Evolutionary conservation across 106 monocot genomes (phyloP).

Genomic region (Gastrodia elata): DNA sequence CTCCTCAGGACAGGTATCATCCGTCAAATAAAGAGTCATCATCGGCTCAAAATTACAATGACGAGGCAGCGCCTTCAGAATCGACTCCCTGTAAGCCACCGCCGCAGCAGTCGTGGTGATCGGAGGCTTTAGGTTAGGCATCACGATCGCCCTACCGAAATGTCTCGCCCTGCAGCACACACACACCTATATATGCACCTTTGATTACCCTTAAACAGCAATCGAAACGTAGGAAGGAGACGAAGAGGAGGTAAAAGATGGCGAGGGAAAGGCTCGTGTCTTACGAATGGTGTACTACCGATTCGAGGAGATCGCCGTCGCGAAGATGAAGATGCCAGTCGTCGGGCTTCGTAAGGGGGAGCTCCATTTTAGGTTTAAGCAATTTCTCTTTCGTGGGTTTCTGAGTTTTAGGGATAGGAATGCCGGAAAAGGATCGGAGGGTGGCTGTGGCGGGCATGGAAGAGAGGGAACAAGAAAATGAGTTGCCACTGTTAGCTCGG

Average conservation of each 20-base stretch:
- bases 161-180: conserved; percentile 37
- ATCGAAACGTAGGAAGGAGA: neutral
- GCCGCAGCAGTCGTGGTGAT: conserved; percentile 70
- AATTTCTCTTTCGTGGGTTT: neutral
- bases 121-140: conserved; percentile 93
- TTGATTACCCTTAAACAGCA: neutral
- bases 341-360: conserved; percentile 59
- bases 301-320: conserved; percentile 71
- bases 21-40: conserved; percentile 92
- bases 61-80: conserved; percentile 48
- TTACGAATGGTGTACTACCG: conserved; percentile 64
- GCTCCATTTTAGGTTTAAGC: conserved; percentile 23
- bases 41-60: conserved; percentile 53
- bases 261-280: neutral
- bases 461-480: neutral
- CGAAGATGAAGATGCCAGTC: conserved; percentile 98
- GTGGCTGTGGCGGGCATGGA: neutral
- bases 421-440: neutral
- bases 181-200: too few relatives aligned
- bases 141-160: conserved; percentile 82
- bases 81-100: conserved; percentile 55
- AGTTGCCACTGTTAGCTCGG: too few relatives aligned
- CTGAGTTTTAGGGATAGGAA: neutral
- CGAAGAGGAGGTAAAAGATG: neutral
- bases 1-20: conserved; percentile 68